phyloP scores from a whole-genome alignment of 2,329 filamentous ascomycete genomes.

The Trichoderma sp. region DNA sequence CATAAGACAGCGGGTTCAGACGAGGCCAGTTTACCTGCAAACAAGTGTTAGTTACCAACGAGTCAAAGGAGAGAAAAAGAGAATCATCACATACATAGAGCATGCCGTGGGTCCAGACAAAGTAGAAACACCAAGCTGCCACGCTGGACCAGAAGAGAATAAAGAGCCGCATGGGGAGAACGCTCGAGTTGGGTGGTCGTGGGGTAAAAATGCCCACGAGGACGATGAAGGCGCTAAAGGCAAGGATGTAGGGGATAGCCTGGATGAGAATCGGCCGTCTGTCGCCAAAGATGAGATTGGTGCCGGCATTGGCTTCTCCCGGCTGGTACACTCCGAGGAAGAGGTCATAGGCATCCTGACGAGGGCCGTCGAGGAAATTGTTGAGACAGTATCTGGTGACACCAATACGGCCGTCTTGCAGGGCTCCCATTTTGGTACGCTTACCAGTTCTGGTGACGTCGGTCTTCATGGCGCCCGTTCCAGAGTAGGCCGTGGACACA shows the following conservation, averaged over 20 bases:
- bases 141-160: slow-evolving; percentile 75
- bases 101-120: slow-evolving; percentile 83
- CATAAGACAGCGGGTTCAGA: slow-evolving; percentile 84
- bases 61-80: background rate
- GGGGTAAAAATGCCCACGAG: slow-evolving; percentile 73
- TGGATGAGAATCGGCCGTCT: slow-evolving; percentile 84
- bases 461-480: slow-evolving; percentile 96
- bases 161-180: slow-evolving; percentile 82
- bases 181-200: slow-evolving; percentile 68
- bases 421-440: slow-evolving; percentile 78
- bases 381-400: slow-evolving; percentile 88
- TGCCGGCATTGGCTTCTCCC: slow-evolving; percentile 68
- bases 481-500: slow-evolving; percentile 89
- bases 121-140: slow-evolving; percentile 70
- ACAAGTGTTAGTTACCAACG: background rate
- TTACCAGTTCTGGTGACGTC: slow-evolving; percentile 94
- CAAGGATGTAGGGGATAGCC: slow-evolving; percentile 87
- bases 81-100: slow-evolving; percentile 74
- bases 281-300: slow-evolving; percentile 77
- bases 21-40: slow-evolving; percentile 95
- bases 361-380: slow-evolving; percentile 91
- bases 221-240: slow-evolving; percentile 82
- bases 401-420: slow-evolving; percentile 87
- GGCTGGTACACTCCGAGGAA: slow-evolving; percentile 88
- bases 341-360: slow-evolving; percentile 93